Evolutionary conservation across 257 asterid genomes (phyloP), one percentile per base, ranked within the genome.

Genomic region (Paraleonurus japonicus): DNA sequence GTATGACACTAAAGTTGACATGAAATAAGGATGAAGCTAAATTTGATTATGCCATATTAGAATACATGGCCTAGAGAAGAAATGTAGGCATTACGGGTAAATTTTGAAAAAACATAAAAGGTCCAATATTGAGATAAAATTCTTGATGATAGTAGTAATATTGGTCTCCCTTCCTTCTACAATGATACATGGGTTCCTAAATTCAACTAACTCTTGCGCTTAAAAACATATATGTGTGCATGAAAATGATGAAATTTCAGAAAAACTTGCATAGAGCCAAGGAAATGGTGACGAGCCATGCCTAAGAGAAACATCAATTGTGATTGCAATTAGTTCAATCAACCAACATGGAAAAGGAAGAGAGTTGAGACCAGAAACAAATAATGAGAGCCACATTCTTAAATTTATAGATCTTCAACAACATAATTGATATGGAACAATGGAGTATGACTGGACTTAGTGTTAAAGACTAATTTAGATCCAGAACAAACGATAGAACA

Each of bases 181-280:
- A 20, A 39, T 70, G 24, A 55, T 59, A 13, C 63, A 51, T 17
- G 32, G 55, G 27, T 70, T 64, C 41, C 45, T 45, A 65, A 8
- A n/a, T 53, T 54, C 67, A 62, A n/a, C n/a, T n/a, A n/a, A n/a
- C n/a, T n/a, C n/a, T n/a, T n/a, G n/a, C n/a, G n/a, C n/a, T n/a
- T n/a, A 47, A n/a, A 33, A 24, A 16, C 23, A 47, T 4, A 22
- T 24, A 17, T 9, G 45, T 7, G 28, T 35, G 27, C 55, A 48
- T 51, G 51, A 54, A 35, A 69, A 39, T 53, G 27, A 24, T 59
- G 33, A 47, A 80, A 70, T 54, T 72, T 45, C 32, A 43, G 58
- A 71, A 89, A 61, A 83, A 95, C 99, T 95, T 95, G 76, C 95
- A 92, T 41, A 89, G 86, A 30, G 91, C 93, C 88, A 95, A 74